Conservation (phyloP, 108 stramenopile genomes). For the Conticribra weissflogii region DNA sequence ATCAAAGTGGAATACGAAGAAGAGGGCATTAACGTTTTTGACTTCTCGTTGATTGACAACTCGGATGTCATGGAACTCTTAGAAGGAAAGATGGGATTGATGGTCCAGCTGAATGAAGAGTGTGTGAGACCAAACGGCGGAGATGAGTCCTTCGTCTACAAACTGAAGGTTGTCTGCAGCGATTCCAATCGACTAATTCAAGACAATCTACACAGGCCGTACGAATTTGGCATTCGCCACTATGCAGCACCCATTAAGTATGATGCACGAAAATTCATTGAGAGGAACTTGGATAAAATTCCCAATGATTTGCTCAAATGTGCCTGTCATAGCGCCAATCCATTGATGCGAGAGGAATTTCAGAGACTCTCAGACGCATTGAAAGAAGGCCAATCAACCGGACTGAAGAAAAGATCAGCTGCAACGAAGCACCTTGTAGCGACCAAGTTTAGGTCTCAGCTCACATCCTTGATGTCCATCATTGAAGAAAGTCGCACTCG, state of each 20-base stretch:
- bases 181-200: slow-evolving; percentile 62
- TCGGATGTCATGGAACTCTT: slow-evolving; percentile 83
- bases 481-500: slow-evolving; percentile 76
- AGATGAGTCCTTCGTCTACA: slow-evolving; percentile 83
- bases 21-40: slow-evolving; percentile 90
- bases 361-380: slow-evolving; percentile 13
- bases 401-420: slow-evolving; percentile 58
- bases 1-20: slow-evolving; percentile 79
- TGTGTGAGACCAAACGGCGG: slow-evolving; percentile 87
- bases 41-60: slow-evolving; percentile 91
- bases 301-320: slow-evolving; percentile 62
- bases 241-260: slow-evolving; percentile 89
- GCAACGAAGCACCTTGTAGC: slow-evolving; percentile 59
- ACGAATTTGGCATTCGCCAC: slow-evolving; percentile 85
- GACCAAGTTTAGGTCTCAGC: slow-evolving; percentile 68
- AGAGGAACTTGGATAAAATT: slow-evolving; percentile 83
- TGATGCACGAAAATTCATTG: slow-evolving; percentile 78
- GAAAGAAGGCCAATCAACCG: slow-evolving; percentile 36
- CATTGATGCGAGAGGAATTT: slow-evolving; percentile 63
- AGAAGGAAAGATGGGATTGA: slow-evolving; percentile 87
- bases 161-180: slow-evolving; percentile 70
- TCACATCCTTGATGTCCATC: slow-evolving; percentile 63
- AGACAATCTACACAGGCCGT: slow-evolving; percentile 58
- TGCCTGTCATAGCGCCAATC: slow-evolving; percentile 63
- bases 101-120: slow-evolving; percentile 93